phyloP scores from a whole-genome alignment of 768 basidiomycete species.

The Mycena amicta region DNA sequence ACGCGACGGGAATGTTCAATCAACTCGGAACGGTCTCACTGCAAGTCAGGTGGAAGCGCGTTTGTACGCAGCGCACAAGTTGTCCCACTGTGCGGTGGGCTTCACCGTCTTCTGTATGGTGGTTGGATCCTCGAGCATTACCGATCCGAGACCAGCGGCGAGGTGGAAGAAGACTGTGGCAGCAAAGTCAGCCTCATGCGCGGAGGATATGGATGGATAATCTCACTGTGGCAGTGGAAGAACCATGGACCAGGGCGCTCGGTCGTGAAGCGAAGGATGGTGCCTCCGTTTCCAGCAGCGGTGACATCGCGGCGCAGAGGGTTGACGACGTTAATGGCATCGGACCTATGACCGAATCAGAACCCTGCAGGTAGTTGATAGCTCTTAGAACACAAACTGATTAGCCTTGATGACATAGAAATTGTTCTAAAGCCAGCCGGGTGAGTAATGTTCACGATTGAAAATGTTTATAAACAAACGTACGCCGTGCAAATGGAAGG shows the following conservation, averaged over 20 bases:
- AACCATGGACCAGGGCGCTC: conserved; percentile 37
- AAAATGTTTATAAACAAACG: too few relatives aligned
- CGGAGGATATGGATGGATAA: not conserved
- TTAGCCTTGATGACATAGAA: conserved; percentile 44
- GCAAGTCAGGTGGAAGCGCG: conserved; percentile 8
- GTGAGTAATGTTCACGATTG: too few relatives aligned
- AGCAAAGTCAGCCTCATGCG: not conserved
- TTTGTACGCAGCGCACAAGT: conserved; percentile 11
- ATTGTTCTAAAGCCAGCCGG: conserved; percentile 34
- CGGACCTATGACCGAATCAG: conserved; percentile 5
- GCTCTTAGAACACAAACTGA: too few relatives aligned
- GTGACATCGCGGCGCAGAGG: conserved; percentile 42
- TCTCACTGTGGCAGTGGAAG: conserved; percentile 31
- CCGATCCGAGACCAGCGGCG: conserved; percentile 25
- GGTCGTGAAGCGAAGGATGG: conserved; percentile 53
- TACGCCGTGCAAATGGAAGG: too few relatives aligned
- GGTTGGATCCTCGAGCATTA: conserved; percentile 17
- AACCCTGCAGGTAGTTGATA: too few relatives aligned
- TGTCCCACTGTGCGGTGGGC: conserved; percentile 21
- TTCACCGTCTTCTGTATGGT: conserved; percentile 12
- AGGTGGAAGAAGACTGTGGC: conserved; percentile 26
- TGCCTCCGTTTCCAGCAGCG: conserved; percentile 21
- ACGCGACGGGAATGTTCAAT: too few relatives aligned
- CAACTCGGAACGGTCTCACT: conserved; percentile 11
- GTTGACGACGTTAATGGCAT: conserved; percentile 43